Conservation (phyloP, 164 flowering plant genomes). For the Chimonanthus praecox region DNA sequence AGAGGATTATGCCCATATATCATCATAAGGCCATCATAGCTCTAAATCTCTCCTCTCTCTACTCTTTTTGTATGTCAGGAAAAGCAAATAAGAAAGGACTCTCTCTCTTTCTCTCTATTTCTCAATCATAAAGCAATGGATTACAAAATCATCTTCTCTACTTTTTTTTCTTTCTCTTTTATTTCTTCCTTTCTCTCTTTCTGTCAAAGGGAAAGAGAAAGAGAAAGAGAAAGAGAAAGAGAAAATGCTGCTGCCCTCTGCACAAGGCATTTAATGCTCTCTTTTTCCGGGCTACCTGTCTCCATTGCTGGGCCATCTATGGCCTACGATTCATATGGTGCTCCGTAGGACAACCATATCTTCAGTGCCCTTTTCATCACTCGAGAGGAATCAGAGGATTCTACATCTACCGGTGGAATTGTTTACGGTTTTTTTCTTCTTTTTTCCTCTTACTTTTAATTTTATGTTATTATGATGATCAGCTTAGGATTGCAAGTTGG, state of each 20-base stretch:
- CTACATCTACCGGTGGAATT: no score
- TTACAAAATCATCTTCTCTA: conserved; percentile 25
- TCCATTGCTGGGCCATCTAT: conserved; percentile 8
- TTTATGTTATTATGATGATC: no score
- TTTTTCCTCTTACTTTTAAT: no score
- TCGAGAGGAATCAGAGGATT: no score
- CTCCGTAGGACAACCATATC: no score
- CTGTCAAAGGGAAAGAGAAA: neutral
- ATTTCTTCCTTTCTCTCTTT: neutral
- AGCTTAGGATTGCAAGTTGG: no score
- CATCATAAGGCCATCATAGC: conserved; percentile 28
- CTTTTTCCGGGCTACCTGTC: conserved; percentile 7
- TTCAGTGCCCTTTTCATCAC: no score
- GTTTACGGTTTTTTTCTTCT: no score
- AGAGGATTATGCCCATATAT: conserved; percentile 13
- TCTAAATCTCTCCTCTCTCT: neutral
- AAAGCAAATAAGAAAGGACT: neutral
- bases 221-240: neutral
- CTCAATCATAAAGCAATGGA: conserved; percentile 34
- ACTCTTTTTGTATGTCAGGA: neutral
- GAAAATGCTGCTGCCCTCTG: conserved; percentile 4
- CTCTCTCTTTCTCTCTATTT: neutral
- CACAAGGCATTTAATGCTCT: conserved; percentile 12
- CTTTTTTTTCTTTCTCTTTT: conserved; percentile 1
- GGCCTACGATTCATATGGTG: neutral